Percentiles rank a stretch among this genome's conserved stretches.
Evolutionary conservation across 179 eudicot species (phyloP).

Genomic region (Camellia oleifera): DNA sequence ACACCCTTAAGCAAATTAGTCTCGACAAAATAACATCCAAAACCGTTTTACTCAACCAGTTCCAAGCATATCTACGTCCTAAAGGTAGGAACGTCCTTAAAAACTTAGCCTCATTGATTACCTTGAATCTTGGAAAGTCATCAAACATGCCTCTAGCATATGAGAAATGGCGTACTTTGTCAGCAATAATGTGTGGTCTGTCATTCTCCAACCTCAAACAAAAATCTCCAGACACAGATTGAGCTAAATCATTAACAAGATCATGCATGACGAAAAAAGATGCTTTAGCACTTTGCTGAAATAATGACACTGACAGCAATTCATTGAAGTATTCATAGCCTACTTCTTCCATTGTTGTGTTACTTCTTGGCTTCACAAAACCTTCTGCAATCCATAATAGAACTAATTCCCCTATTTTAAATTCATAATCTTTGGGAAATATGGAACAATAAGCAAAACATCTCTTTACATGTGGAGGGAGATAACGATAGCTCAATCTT

Average conservation of each 20-base stretch:
- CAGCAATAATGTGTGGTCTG: not conserved
- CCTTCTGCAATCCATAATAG: slow-evolving; percentile 11
- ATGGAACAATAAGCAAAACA: slow-evolving; percentile 33
- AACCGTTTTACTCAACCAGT: not conserved
- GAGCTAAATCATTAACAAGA: slow-evolving; percentile 26
- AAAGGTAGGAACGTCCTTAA: slow-evolving; percentile 18
- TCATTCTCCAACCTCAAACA: not conserved
- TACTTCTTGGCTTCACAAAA: not conserved
- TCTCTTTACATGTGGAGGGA: slow-evolving; percentile 29
- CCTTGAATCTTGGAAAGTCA: not conserved
- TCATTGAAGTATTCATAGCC: not conserved
- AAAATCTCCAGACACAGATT: not conserved
- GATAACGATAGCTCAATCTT: slow-evolving; percentile 26
- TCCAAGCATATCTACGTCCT: no score
- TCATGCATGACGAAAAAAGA: slow-evolving; percentile 24
- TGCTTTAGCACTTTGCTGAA: not conserved
- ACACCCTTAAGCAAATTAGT: not conserved
- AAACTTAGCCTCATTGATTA: not conserved
- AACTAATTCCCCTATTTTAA: not conserved
- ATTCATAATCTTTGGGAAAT: slow-evolving; percentile 22
- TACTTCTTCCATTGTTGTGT: not conserved
- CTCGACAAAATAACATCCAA: not conserved
- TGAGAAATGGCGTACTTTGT: not conserved
- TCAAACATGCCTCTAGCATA: not conserved
- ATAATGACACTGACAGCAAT: not conserved